Base-by-base conservation (phyloP, 257 asterid genomes). In the Perilla frutescens region DNA sequence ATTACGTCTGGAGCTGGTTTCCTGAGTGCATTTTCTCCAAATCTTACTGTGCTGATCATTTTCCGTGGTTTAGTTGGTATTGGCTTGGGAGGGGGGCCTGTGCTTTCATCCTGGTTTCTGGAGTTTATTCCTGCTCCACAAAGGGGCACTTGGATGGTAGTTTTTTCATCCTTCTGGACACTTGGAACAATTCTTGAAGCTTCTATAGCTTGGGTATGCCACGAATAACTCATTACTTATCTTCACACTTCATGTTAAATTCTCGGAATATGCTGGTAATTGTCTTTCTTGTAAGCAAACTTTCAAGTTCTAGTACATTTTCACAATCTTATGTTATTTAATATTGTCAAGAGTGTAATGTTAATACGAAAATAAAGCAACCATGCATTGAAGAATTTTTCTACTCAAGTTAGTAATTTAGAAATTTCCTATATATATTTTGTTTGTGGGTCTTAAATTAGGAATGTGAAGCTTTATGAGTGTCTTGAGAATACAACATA, bases 61-160 rank as follows among this genome's bases (percentile, higher is more conserved):
- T 64, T 81, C 51, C 91, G 95, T 39, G 87, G 87, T 79, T 68
- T 91, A 34, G 87, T 87, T 76, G 93, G 97, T 45, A 63, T 88
- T 80, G 97, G 97, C 75, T 79, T 87, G 66, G 97, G 91, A 26
- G 91, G 91, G 36, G 93, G 89, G 41, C 91, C 87, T 60, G 91
- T 88, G 71, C 93, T 88, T 72, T 80, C 91, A 3, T 75, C 97
- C 15, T 91, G 97, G 96, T 88, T 91, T 75, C 77, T 88, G 70
- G 96, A 91, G 84, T 91, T 88, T 71, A 85, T 89, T 83, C 93
- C 96, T 62, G 84, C 97, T 84, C 77, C 93, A 20, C 84, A 81
- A 68, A 77, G 93, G 82, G 97, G 97, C 75, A 71, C 89, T 62
- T 91, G 96, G 93, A 87, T 89, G 91, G 88, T 89, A 44, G 80